phyloP scores from a whole-genome alignment of 768 basidiomycete species.

The Leccinum rimulosum region DNA sequence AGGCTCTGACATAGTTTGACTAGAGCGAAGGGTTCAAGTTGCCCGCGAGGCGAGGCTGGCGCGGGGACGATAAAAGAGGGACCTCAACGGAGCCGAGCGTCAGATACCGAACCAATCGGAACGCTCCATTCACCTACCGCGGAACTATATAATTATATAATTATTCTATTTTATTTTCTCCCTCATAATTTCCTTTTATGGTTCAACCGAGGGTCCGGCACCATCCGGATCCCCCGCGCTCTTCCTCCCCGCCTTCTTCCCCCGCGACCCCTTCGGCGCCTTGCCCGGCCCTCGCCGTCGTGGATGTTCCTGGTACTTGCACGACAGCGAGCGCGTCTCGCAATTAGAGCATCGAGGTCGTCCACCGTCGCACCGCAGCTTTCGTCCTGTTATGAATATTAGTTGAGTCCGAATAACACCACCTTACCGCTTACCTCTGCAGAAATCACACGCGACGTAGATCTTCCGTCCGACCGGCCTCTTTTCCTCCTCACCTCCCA shows the following conservation, averaged over 20 bases:
- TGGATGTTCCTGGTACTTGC: constrained; percentile 50
- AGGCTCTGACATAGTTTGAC: constrained; percentile 33
- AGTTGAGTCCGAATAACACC: neutral
- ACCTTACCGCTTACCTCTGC: constrained; percentile 52
- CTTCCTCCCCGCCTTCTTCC: constrained; percentile 38
- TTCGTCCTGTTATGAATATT: constrained; percentile 48
- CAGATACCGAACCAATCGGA: constrained; percentile 66
- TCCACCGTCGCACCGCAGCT: constrained; percentile 70
- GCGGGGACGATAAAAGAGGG: constrained; percentile 61
- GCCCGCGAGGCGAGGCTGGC: constrained; percentile 61
- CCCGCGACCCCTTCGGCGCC: constrained; percentile 58
- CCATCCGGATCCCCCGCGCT: constrained; percentile 23
- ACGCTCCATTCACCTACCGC: constrained; percentile 28
- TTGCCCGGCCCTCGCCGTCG: constrained; percentile 74
- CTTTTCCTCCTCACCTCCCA: constrained; percentile 22
- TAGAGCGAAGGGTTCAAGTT: constrained; percentile 29
- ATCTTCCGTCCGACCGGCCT: constrained; percentile 27
- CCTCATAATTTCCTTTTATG: constrained; percentile 21
- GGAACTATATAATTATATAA: constrained; percentile 27
- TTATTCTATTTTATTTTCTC: constrained; percentile 19
- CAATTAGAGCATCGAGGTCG: constrained; percentile 67
- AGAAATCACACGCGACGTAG: constrained; percentile 71
- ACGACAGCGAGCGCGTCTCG: constrained; percentile 46
- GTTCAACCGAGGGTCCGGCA: constrained; percentile 26
- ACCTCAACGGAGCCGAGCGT: constrained; percentile 44